Evolutionary conservation across 2,329 filamentous ascomycete genomes (phyloP), one percentile per base, ranked within the genome.

Genomic region (Thermoascus crustaceus): DNA sequence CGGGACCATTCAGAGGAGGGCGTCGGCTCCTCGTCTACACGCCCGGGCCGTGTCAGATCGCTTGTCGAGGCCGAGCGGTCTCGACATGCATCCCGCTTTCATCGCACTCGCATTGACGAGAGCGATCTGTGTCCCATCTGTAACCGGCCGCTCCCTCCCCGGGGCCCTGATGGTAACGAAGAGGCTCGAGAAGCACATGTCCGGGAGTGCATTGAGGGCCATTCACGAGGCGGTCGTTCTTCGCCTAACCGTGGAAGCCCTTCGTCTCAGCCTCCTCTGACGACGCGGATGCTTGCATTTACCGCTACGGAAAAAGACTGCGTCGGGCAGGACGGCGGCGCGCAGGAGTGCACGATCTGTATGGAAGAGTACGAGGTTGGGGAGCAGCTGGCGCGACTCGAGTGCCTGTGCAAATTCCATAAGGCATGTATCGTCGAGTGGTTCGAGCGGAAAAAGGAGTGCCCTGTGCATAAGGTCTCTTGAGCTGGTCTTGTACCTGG

Each of bases 371-470:
- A 79, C 49, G 68, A 75, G 45, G 66, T 69, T 7, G 76, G 76
- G 1, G 71, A 75, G 47, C 63, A 69, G 45, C 63, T 80, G 61
- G 74, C 72, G 7, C 62, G 76, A 40, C 57, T 80, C 49, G 74
- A 78, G 46, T 80, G 76, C 49, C 60, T 76, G 43, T 80, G 76
- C 60, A 77, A 77, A 46, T 80, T 80, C 43, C 76, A 80, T 52
- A 68, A 72, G 54, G 55, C 56, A 31, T 80, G 76, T 49, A 78
- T 80, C 38, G 60, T 70, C 33, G 63, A 69, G 37, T 80, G 76
- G 76, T 77, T 76, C 63, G 68, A 69, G 35, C 71, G 58, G 63
- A 76, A 50, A 55, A 63, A 47, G 63, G 75, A 50, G 68, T 80
- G 76, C 54, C 76, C 76, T 2, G 76, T 77, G 38, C 76, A 80